Evolutionary conservation across 176 grass and related monocot genomes (phyloP), one percentile per base, ranked within the genome.

Genomic region (Ananas comosus): DNA sequence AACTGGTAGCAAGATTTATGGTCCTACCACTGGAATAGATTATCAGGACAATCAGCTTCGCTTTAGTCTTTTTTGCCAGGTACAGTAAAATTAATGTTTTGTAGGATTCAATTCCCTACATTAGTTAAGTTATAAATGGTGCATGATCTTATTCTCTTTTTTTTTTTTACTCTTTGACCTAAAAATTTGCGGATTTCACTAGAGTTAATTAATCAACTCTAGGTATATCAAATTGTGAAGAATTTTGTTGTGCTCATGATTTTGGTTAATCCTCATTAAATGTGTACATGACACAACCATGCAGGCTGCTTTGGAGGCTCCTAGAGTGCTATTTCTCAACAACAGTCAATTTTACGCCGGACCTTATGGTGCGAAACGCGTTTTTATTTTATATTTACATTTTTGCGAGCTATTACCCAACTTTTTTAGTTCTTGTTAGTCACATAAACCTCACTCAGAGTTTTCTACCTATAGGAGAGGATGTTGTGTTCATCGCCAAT

Each of bases 1-100:
- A 77, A 97, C 93, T 1, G 89, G 87, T 9, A 86, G 91, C 68
- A 97, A 97, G 82, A 87, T 97, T 72, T 97, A 97, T 64, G 93
- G 93, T 42, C 93, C 93, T 12, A 70, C 71, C 47, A 79, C 89
- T 54, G 93, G 93, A 48, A 72, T 25, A 0, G 93, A 97, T 50
- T 97, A 87, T 67, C 22, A 72, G 22, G 93, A 97, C 74, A 97
- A 97, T 65, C 93, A 92, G 74, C 77, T 78, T 3, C 84, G 93
- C 49, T 97, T 92, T 86, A 97, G 93, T 77, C 76, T 97, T 64
- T 78, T 97, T 10, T 92, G 88, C 59, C 82, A 82, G 78, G 92
- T 96, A 42, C 71, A 84, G 86, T 83, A 76, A 71, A 51, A 27
- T 27, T 27, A 27, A 12, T 50, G 53, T 13, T 66, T 28, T 4